Conservation (phyloP, 2,329 filamentous ascomycete species). For the Chaetothyriales sp. region DNA sequence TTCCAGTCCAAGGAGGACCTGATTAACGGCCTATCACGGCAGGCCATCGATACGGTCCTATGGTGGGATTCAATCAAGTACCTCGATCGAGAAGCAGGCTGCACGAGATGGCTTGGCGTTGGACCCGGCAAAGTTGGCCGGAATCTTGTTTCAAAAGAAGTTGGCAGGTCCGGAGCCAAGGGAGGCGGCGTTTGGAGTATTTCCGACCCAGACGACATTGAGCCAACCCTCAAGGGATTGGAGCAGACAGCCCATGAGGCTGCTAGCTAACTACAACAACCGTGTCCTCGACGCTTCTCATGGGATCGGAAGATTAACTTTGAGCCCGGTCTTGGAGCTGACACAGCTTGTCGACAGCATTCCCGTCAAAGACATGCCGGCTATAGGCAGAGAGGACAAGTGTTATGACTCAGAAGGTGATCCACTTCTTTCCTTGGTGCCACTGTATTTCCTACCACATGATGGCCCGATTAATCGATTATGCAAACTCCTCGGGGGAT, state of each 20-base stretch:
- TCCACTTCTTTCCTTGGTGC: not conserved
- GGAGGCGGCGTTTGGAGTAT: conserved; percentile 90
- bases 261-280: not conserved
- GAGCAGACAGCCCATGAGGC: conserved; percentile 11
- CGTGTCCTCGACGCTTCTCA: not conserved
- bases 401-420: not conserved
- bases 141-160: conserved; percentile 87
- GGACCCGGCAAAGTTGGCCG: conserved; percentile 86
- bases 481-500: not conserved
- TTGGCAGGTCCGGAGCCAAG: conserved; percentile 66
- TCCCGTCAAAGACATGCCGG: not conserved
- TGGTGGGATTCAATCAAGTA: conserved; percentile 95
- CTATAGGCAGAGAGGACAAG: not conserved
- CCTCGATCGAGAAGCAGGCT: conserved; percentile 66
- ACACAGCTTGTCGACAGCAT: not conserved
- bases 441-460: not conserved
- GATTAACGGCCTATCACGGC: conserved; percentile 61
- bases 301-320: not conserved
- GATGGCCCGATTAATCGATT: not conserved
- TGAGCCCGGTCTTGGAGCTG: not conserved
- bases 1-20: conserved; percentile 60
- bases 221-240: conserved; percentile 23
- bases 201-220: conserved; percentile 61
- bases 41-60: conserved; percentile 77
- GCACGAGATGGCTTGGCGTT: conserved; percentile 77